Evolutionary conservation across 306 rosid genomes (phyloP).

Genomic region (Quercus rubra): DNA sequence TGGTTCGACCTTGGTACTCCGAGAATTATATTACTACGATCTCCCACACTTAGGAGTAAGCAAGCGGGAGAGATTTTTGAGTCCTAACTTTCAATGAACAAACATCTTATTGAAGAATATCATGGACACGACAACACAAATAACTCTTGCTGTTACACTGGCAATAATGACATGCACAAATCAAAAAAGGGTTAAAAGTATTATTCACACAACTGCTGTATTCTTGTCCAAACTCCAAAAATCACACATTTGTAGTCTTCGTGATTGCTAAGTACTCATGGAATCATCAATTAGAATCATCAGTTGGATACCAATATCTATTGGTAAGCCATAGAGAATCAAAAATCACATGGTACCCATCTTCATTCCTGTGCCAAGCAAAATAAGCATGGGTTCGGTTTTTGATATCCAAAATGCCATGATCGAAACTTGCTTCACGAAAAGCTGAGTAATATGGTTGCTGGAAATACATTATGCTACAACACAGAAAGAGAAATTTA

Average conservation of each 20-base stretch:
- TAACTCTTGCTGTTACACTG: neutral
- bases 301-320: slow-evolving; percentile 55
- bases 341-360: slow-evolving; percentile 65
- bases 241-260: neutral
- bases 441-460: slow-evolving; percentile 77
- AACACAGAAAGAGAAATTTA: neutral
- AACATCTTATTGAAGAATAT: no score
- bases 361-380: slow-evolving; percentile 78
- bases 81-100: no score
- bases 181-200: neutral
- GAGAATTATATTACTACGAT: no score
- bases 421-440: slow-evolving; percentile 87
- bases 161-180: neutral
- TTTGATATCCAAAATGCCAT: slow-evolving; percentile 69
- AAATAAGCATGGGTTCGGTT: slow-evolving; percentile 81
- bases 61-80: no score
- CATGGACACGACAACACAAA: neutral
- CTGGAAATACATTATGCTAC: slow-evolving; percentile 73
- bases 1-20: no score
- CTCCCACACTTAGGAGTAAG: no score
- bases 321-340: slow-evolving; percentile 72
- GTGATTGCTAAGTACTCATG: neutral
- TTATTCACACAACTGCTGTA: neutral
- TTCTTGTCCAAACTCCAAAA: neutral
- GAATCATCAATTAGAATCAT: slow-evolving; percentile 41